These are phyloP conservation scores for Hypericum androsaemum DNA, from an alignment of 345 rosid genomes.

Conservation along the genomic window DNA sequence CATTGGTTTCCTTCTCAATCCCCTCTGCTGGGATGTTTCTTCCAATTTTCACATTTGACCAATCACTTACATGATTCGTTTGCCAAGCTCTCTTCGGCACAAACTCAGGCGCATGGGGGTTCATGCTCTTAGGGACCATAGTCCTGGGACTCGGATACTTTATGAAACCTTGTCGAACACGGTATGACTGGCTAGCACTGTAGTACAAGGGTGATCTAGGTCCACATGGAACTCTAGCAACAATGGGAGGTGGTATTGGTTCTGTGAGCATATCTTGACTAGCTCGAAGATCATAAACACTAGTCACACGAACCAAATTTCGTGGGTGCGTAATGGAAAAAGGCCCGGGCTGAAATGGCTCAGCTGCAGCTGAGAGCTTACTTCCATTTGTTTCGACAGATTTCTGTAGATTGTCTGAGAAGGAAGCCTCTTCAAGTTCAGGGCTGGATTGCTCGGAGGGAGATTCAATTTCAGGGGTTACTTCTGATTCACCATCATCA, in stretches of 20 bases:
- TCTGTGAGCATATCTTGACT: slow-evolving; percentile 36
- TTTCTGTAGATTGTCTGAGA: slow-evolving; percentile 23
- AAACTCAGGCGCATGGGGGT: slow-evolving; percentile 55
- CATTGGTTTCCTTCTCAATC: slow-evolving; percentile 15
- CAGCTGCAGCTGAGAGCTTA: slow-evolving; percentile 59
- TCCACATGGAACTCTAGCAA: slow-evolving; percentile 46
- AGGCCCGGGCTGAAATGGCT: slow-evolving; percentile 48
- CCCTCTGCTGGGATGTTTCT: slow-evolving; percentile 9
- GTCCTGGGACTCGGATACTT: slow-evolving; percentile 24
- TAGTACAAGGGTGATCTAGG: slow-evolving; percentile 43
- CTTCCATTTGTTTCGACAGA: slow-evolving; percentile 39
- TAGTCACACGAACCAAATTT: slow-evolving; percentile 25
- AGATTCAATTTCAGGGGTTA: slow-evolving; percentile 16
- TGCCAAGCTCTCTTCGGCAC: slow-evolving; percentile 45
- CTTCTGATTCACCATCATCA: slow-evolving; percentile 19
- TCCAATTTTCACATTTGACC: slow-evolving; percentile 13
- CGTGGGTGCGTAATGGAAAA: slow-evolving; percentile 19
- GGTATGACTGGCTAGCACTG: slow-evolving; percentile 26
- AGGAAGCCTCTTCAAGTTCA: slow-evolving; percentile 20
- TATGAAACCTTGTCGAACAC: slow-evolving; percentile 24
- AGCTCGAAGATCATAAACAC: slow-evolving; percentile 33
- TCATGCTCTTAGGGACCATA: slow-evolving; percentile 36
- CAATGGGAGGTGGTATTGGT: slow-evolving; percentile 35
- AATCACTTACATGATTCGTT: slow-evolving; percentile 20
- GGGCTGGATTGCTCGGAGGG: slow-evolving; percentile 21